Base-by-base conservation (phyloP, 495 filamentous ascomycete genomes). In the Penicillium canariense region DNA sequence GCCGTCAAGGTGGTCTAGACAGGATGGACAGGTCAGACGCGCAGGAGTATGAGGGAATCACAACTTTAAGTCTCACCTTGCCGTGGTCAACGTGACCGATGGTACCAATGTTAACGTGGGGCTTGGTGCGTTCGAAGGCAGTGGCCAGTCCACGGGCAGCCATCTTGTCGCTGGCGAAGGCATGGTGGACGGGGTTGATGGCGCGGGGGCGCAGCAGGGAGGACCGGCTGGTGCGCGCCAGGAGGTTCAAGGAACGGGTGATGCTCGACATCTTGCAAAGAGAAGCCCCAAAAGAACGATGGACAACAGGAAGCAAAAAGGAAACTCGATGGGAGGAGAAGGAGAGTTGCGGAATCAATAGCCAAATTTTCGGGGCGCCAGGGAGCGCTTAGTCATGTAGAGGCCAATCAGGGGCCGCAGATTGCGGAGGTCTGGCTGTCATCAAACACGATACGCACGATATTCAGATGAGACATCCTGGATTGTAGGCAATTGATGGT, bases 1-100 rank as follows among this genome's bases (percentile, higher is more conserved):
- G 94, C 94, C 59, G 93, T 96, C 70, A 98, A 83, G 55, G 93
- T 97, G 50, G 94, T 98, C 94, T 97, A 69, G 35, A 25, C 30
- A 62, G n/a, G 35, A n/a, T 49, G 25, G 43, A 57, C 36, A 54
- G 45, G 43, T 67, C 57, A 73, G 67, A 65, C 64, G 57, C 54
- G 53, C 50, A 39, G 32, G 48, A 42, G 52, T 36, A 36, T 39
- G 18, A 50, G 54, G 49, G 60, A 52, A 45, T 52, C 48, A 52
- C 59, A 30, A 30, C 50, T 47, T 59, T 50, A 36, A 39, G 28
- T 56, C 68, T 62, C 73, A 95, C 93, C 87, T 98, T 98, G 78
- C 94, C 94, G 76, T 98, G 94, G 83, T 98, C 94, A 73, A 98
- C 94, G 78, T 98, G 94, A 58, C 94, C 94, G 77, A 98, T 98